Evolutionary conservation across 257 asterid genomes (phyloP).

Genomic region (Leonotis leonurus): DNA sequence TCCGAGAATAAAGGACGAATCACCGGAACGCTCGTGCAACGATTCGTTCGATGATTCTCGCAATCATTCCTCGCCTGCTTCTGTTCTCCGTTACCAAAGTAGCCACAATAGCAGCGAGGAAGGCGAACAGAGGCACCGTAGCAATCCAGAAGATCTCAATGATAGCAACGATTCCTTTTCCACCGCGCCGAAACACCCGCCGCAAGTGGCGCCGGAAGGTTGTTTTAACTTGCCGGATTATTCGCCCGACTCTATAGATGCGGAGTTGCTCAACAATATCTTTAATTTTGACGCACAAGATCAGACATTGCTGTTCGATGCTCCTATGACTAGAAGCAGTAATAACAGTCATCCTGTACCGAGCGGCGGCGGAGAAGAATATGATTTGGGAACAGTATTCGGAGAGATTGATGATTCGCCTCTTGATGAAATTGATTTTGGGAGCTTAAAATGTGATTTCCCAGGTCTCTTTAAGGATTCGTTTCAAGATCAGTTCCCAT

Average conservation of each 20-base stretch:
- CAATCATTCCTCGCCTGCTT: constrained; percentile 43
- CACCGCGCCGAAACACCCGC: too few species aligned
- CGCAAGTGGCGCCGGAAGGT: too few species aligned
- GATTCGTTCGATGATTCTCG: constrained; percentile 64
- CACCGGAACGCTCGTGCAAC: constrained; percentile 31
- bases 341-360: not conserved
- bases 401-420: not conserved
- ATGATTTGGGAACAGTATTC: not conserved
- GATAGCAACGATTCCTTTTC: too few species aligned
- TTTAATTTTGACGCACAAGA: constrained; percentile 25
- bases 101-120: constrained; percentile 19
- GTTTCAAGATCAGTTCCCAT: not conserved
- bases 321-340: too few species aligned
- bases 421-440: not conserved
- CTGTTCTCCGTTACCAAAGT: constrained; percentile 45
- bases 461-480: constrained; percentile 10
- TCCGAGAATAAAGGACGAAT: constrained; percentile 11
- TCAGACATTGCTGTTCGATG: constrained; percentile 17
- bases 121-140: constrained; percentile 6
- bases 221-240: constrained; percentile 1
- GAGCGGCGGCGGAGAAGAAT: too few species aligned
- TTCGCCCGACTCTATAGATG: constrained; percentile 13
- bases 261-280: constrained; percentile 26
- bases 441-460: not conserved
- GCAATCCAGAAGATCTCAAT: not conserved